Conservation (phyloP, 495 filamentous ascomycete genomes). For the Chaetomium tenue region DNA sequence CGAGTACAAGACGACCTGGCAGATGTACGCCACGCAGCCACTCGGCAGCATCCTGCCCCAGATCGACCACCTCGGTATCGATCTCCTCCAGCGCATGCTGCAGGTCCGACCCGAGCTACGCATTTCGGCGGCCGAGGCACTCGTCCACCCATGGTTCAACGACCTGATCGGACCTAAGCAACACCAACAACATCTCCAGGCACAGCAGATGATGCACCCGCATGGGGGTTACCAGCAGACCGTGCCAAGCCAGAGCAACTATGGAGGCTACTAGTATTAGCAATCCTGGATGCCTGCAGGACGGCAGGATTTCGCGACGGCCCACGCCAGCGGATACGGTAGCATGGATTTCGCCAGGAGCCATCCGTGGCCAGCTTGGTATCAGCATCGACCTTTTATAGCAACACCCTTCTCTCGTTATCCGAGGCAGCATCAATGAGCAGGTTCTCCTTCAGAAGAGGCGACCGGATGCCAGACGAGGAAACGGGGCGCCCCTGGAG, state of each 20-base stretch:
- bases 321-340: neutral
- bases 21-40: slow-evolving; percentile 93
- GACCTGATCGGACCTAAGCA: slow-evolving; percentile 43
- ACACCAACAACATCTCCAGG: slow-evolving; percentile 39
- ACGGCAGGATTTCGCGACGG: no score
- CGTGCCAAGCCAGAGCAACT: slow-evolving; percentile 35
- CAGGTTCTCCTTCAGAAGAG: neutral
- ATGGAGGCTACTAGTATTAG: slow-evolving; percentile 32
- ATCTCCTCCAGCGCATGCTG: slow-evolving; percentile 84
- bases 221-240: slow-evolving; percentile 33
- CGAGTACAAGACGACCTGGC: slow-evolving; percentile 92
- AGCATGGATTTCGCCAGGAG: neutral
- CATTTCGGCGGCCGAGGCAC: slow-evolving; percentile 76
- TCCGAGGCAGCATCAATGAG: neutral
- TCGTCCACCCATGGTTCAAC: slow-evolving; percentile 86
- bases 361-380: neutral
- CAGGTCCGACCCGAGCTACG: slow-evolving; percentile 91
- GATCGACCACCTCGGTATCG: slow-evolving; percentile 81
- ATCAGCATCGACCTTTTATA: neutral
- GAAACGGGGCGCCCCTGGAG: neutral
- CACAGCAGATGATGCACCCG: slow-evolving; percentile 35
- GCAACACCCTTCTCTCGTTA: neutral
- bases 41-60: slow-evolving; percentile 81
- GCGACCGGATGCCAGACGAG: neutral
- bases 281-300: neutral